phyloP scores from a whole-genome alignment of 305 asterid species.

The Striga hermonthica region DNA sequence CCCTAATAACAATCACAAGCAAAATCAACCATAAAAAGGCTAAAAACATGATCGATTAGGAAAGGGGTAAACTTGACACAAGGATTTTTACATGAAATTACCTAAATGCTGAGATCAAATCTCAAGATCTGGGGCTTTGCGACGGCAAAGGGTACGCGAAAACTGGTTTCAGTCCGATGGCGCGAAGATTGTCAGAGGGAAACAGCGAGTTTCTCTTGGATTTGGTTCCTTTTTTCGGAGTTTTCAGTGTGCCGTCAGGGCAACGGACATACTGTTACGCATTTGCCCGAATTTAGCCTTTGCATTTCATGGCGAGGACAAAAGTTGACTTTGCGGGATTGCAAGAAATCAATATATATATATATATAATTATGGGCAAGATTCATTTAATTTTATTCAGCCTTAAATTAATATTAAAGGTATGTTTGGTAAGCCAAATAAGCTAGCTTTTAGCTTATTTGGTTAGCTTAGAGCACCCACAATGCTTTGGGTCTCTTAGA shows the following conservation, averaged over 20 bases:
- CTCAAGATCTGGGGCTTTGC: slow-evolving; percentile 29
- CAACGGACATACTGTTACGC: slow-evolving; percentile 28
- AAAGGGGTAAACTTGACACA: not conserved
- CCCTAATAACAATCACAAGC: not conserved
- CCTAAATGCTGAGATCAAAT: slow-evolving; percentile 32
- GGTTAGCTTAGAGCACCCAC: no score
- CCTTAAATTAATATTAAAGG: no score
- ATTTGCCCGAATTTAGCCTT: slow-evolving; percentile 35
- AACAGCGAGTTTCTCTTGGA: not conserved
- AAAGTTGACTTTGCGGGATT: slow-evolving; percentile 33
- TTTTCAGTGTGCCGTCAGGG: slow-evolving; percentile 24
- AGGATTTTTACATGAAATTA: slow-evolving; percentile 21
- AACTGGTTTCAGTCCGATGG: slow-evolving; percentile 26
- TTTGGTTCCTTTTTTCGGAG: slow-evolving; percentile 16
- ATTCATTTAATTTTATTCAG: no score
- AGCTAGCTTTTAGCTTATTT: no score
- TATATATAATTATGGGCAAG: no score
- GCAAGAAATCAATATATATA: no score
- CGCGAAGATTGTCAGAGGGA: slow-evolving; percentile 31
- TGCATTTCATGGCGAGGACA: slow-evolving; percentile 11
- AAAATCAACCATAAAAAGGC: slow-evolving; percentile 6
- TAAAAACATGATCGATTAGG: not conserved
- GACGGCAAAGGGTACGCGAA: slow-evolving; percentile 21
- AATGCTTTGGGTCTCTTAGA: no score
- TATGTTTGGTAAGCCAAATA: no score